Conservation (phyloP, 2,329 filamentous ascomycete genomes). For the Neofusicoccum parvum region DNA sequence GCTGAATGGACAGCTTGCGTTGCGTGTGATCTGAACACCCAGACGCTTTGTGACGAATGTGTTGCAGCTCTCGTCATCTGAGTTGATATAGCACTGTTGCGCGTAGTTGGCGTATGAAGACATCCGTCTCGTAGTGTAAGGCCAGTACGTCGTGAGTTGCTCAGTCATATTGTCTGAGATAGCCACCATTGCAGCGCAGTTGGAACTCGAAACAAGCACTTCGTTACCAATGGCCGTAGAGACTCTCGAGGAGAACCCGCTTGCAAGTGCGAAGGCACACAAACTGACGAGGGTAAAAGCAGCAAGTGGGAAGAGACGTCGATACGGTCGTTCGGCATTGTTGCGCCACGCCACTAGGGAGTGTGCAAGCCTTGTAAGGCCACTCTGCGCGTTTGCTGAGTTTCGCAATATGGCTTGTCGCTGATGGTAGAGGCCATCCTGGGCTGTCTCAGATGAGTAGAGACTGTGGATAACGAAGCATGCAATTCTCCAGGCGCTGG, state of each 20-base stretch:
- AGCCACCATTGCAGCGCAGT: constrained; percentile 27
- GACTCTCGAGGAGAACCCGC: constrained; percentile 32
- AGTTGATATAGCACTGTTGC: constrained; percentile 18
- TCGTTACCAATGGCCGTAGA: constrained; percentile 35
- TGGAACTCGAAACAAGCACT: constrained; percentile 32
- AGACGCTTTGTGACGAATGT: constrained; percentile 10
- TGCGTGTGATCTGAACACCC: not conserved
- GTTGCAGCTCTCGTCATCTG: constrained; percentile 12
- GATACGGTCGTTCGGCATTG: not conserved
- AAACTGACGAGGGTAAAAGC: not conserved
- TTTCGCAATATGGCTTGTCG: constrained; percentile 20
- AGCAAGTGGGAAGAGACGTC: not conserved
- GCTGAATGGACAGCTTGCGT: constrained; percentile 28
- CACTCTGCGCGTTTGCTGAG: not conserved
- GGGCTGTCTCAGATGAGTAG: constrained; percentile 25
- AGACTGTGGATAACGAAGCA: constrained; percentile 27
- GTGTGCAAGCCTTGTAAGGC: not conserved
- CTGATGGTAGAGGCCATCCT: constrained; percentile 31
- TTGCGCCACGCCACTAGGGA: not conserved
- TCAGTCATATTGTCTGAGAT: not conserved
- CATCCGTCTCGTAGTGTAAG: constrained; percentile 18
- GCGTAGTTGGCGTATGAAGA: constrained; percentile 7
- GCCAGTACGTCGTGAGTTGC: not conserved
- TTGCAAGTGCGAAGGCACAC: constrained; percentile 11
- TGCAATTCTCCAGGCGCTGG: constrained; percentile 26